A percentile compares a stretch with the other conserved stretches of the same genome.
Evolutionary conservation across 805 yeast genomes (phyloP).

Genomic region (Candida namnaoensis): DNA sequence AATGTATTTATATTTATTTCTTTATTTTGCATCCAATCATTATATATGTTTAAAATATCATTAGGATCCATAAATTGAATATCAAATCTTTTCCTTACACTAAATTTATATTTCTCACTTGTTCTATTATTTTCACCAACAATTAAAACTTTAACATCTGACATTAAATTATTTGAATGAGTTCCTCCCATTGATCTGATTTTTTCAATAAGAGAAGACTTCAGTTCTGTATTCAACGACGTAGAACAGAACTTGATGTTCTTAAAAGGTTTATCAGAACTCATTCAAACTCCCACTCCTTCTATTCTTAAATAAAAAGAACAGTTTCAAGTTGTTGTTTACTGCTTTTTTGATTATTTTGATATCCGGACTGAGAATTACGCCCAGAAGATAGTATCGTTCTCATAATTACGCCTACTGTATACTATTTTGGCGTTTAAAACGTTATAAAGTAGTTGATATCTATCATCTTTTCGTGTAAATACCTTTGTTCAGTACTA

Average conservation of each 20-base stretch:
- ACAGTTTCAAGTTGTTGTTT: no score
- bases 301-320: no score
- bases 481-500: no score
- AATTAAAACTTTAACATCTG: conserved; percentile 49
- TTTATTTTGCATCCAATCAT: conserved; percentile 45
- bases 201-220: conserved; percentile 34
- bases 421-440: no score
- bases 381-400: no score
- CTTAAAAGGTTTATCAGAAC: conserved; percentile 23
- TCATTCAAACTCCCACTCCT: background rate
- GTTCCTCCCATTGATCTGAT: conserved; percentile 52
- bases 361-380: no score
- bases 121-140: conserved; percentile 39
- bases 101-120: conserved; percentile 47
- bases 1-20: conserved; percentile 20
- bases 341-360: no score
- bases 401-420: no score
- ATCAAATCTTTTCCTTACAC: conserved; percentile 44
- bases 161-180: conserved; percentile 47
- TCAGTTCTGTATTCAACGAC: conserved; percentile 30
- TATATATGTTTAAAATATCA: conserved; percentile 33
- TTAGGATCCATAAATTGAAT: conserved; percentile 44
- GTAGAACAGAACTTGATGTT: conserved; percentile 52
- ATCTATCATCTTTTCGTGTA: no score
- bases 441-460: no score